phyloP scores from a whole-genome alignment of 768 basidiomycete genomes.

The Rhodotorula paludigena region DNA sequence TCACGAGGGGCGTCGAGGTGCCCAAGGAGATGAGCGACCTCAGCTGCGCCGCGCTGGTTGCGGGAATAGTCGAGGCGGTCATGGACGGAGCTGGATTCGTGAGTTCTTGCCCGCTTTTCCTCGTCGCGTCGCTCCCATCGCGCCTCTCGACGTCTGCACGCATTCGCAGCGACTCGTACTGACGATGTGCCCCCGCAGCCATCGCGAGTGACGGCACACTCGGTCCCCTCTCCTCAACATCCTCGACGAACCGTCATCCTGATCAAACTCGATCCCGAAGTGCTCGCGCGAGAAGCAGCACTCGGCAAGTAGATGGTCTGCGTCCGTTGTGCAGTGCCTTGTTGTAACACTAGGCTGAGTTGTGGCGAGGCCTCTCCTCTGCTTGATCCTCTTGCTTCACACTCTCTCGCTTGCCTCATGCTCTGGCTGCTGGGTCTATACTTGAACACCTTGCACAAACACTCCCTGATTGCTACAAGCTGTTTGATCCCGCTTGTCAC shows the following conservation, averaged over 20 bases:
- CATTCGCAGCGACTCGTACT: not conserved
- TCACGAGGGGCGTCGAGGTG: constrained; percentile 87
- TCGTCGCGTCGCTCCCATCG: constrained; percentile 2
- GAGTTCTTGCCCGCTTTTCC: constrained; percentile 48
- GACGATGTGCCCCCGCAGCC: constrained; percentile 57
- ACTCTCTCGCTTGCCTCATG: too few relatives aligned
- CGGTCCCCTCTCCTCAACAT: constrained; percentile 72
- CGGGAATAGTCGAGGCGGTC: constrained; percentile 94
- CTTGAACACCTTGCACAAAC: not conserved
- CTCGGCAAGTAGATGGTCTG: constrained; percentile 65
- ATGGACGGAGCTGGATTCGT: constrained; percentile 91
- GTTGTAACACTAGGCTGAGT: not conserved
- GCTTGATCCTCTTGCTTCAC: too few relatives aligned
- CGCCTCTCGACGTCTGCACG: not conserved
- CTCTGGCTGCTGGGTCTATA: not conserved
- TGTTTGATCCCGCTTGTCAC: not conserved
- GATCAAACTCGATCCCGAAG: constrained; percentile 89
- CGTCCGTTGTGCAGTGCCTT: not conserved
- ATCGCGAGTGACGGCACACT: constrained; percentile 91
- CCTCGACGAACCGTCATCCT: constrained; percentile 90
- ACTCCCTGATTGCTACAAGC: too few relatives aligned
- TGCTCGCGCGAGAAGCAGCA: constrained; percentile 88
- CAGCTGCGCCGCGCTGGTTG: constrained; percentile 94
- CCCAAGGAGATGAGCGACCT: constrained; percentile 90
- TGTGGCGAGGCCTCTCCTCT: too few relatives aligned